Base-by-base conservation (phyloP, 116 monocot species). In the Posidonia oceanica region DNA sequence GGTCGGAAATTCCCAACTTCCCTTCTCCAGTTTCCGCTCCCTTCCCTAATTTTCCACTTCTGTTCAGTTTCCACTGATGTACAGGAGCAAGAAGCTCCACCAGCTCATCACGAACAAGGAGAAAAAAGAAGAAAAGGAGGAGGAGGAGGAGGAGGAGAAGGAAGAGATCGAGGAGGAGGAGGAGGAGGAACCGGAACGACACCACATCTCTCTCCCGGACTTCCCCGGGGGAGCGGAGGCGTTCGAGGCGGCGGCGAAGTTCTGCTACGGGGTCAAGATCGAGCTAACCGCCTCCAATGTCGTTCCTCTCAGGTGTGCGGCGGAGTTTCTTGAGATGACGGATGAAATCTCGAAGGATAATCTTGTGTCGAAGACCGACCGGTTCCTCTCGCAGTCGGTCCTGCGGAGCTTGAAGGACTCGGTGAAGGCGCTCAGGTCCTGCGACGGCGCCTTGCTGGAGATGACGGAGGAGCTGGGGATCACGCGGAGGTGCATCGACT, bases 211-310 rank as follows among this genome's bases (percentile, higher is more conserved):
- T 20, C 84, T 97, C 61, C 72, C 59, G 12, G 81, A 75, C 10
- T 89, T 97, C 75, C 97, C 97, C 14, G 89, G 89, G 68, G 89
- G 85, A 44, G 20, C 83, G 20, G 92, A 83, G 51, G 68, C 78
- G 7, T 97, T 97, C 74, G 97, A 92, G 72, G 64, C 77, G 20
- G 89, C 97, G 39, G 92, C 97, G 52, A 97, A 92, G 83, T 97
- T 89, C 78, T 89, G 92, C 77, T 97, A 97, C 80, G 89, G 89
- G 59, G 92, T 85, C 53, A 91, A 89, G 82, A 69, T 97, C 64
- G 89, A 97, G 42, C 54, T 97, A 62, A 87, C 81, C 37, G 67
- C 97, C 40, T 69, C 58, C 64, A 92, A 76, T 75, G 85, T 64
- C 39, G 80, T 79, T 14, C 80, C 89, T 2, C 83, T 97, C 41